Evolutionary conservation across 2,329 filamentous ascomycete genomes (phyloP).

Genomic region (Fusarium heterosporum): DNA sequence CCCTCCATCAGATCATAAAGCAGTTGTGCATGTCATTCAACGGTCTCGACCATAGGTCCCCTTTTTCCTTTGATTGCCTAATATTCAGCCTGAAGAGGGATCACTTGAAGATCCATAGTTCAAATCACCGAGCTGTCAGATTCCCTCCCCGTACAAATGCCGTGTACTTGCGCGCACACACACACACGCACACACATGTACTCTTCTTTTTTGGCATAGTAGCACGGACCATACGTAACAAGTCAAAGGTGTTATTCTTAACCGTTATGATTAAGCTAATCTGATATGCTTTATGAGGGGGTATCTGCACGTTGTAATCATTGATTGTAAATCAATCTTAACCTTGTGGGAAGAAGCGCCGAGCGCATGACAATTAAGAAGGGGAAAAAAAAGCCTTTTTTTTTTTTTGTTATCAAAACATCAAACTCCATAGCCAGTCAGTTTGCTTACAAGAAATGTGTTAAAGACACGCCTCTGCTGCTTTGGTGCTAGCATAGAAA

Average conservation of each 20-base stretch:
- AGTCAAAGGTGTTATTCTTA: conserved; percentile 14
- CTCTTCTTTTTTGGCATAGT: background rate
- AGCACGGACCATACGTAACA: conserved; percentile 15
- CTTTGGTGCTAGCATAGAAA: conserved; percentile 18
- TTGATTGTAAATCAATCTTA: conserved; percentile 35
- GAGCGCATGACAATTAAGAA: conserved; percentile 12
- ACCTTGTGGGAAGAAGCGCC: conserved; percentile 9
- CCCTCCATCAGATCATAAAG: conserved; percentile 39
- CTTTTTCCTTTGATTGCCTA: no score
- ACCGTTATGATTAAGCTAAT: conserved; percentile 19
- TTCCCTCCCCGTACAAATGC: conserved; percentile 20
- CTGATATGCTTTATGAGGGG: background rate
- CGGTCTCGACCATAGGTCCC: conserved; percentile 16
- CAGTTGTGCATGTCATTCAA: conserved; percentile 33
- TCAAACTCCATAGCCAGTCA: conserved; percentile 9
- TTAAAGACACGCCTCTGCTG: conserved; percentile 28
- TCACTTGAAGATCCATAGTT: conserved; percentile 21
- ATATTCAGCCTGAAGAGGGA: background rate
- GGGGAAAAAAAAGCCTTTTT: background rate
- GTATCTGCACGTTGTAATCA: background rate
- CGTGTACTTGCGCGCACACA: no score
- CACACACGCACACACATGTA: conserved; percentile 1
- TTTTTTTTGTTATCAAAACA: conserved; percentile 7
- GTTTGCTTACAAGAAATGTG: background rate
- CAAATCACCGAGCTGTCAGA: conserved; percentile 37